Evolutionary conservation across 306 rosid genomes (phyloP).

Genomic region (Pachyrhizus erosus): DNA sequence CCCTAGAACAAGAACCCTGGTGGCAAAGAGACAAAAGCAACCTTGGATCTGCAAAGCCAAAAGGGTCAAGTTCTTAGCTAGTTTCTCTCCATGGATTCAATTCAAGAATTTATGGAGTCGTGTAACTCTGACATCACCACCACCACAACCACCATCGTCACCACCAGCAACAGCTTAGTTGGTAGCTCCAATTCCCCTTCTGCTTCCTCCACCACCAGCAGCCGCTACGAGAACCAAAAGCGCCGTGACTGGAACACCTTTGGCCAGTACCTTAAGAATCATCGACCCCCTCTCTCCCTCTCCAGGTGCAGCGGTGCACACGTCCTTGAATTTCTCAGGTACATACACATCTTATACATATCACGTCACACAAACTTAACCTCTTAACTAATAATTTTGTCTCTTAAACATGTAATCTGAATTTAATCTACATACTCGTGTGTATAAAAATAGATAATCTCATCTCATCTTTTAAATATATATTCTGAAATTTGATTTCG

Average conservation of each 20-base stretch:
- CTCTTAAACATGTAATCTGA: not conserved
- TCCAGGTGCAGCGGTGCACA: conserved; percentile 98
- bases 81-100: conserved; percentile 64
- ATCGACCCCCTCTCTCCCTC: conserved; percentile 93
- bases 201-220: conserved; percentile 51
- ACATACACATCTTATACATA: not conserved
- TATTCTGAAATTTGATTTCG: not conserved
- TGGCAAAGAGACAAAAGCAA: conserved; percentile 31
- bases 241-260: conserved; percentile 99
- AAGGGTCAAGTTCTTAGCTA: not conserved
- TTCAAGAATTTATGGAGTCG: conserved; percentile 68
- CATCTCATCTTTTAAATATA: not conserved
- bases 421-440: no score
- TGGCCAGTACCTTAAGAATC: conserved; percentile 92
- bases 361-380: not conserved
- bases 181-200: conserved; percentile 54
- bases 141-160: conserved; percentile 6
- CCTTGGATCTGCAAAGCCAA: conserved; percentile 47
- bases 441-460: not conserved
- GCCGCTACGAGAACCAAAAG: conserved; percentile 97
- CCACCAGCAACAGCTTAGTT: conserved; percentile 27
- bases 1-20: conserved; percentile 51
- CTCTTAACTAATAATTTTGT: not conserved
- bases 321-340: conserved; percentile 93
- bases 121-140: conserved; percentile 49